Evolutionary conservation across 129 eudicot species (phyloP), one percentile per base, ranked within the genome.

Genomic region (Centrapalus pauciflorus): DNA sequence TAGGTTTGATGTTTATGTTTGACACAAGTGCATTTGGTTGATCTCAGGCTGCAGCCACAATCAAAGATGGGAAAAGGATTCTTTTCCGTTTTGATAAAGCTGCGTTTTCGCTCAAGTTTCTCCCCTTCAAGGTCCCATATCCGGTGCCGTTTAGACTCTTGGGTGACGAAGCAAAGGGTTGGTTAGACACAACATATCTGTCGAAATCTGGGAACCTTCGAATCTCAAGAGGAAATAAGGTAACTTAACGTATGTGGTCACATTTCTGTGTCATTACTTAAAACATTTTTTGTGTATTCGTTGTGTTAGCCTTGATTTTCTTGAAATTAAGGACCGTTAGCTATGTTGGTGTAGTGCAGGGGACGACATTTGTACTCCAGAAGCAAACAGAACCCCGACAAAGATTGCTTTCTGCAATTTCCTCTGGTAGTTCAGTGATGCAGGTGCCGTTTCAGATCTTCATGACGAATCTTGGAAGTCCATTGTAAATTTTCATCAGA

Each of bases 341-440:
- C 69, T 81, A 67, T 66, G 49, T 65, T 76, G 75, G 61, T 86
- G 72, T 86, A 86, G 96, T 84, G 97, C 99, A 94, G 99, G 99
- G 99, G 79, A 89, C 99, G 63, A 94, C 97, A 13, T 94, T 94
- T 80, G 97, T 94, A 71, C 97, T 94, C 62, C 99, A 94, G 77
- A 94, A 87, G 80, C 81, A 74, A 72, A 86, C 86, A 49, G 96
- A 87, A 64, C 88, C 86, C 25, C 81, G 96, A 61, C 99, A 94
- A 75, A 77, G 34, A 35, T 70, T 94, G 88, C 77, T 94, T 60
- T 78, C 83, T 32, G 82, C 84, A 38, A 84, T 94, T 73, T 86
- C 97, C 30, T 76, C 84, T 0, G 97, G 84, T 25, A 59, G 48
- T 7, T 63, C 72, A 50, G 52, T 76, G 27, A 59, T 37, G 27